Conservation (phyloP, 495 filamentous ascomycete genomes). For the Penicillium verhagenii region DNA sequence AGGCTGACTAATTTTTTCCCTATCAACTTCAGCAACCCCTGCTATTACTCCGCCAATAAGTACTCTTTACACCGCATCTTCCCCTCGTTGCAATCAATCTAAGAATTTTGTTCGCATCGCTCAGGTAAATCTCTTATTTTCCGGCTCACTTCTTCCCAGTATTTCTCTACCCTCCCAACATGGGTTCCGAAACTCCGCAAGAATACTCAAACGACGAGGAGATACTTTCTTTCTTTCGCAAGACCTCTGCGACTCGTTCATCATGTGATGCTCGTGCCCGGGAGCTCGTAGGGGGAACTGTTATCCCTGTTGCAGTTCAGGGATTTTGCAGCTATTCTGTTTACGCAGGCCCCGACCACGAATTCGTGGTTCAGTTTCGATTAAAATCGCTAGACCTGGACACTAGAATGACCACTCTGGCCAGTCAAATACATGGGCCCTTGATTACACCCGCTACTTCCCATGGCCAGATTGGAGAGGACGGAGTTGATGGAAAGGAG, state of each 20-base stretch:
- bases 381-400: slow-evolving; percentile 33
- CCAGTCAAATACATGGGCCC: slow-evolving; percentile 31
- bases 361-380: slow-evolving; percentile 44
- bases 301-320: slow-evolving; percentile 38
- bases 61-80: no score
- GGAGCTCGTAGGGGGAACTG: slow-evolving; percentile 30
- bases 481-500: slow-evolving; percentile 27
- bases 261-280: slow-evolving; percentile 33
- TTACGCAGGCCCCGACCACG: slow-evolving; percentile 36
- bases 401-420: slow-evolving; percentile 27
- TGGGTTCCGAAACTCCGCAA: slow-evolving; percentile 8
- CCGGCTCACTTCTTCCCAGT: no score
- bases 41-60: no score
- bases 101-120: no score
- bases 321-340: slow-evolving; percentile 45
- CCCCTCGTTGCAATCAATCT: no score
- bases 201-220: slow-evolving; percentile 35
- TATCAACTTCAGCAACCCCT: no score
- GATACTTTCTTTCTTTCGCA: slow-evolving; percentile 36
- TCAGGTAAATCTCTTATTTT: no score
- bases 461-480: slow-evolving; percentile 34
- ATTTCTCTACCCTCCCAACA: no score
- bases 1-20: no score
- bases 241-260: slow-evolving; percentile 35
- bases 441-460: slow-evolving; percentile 32